Base-by-base conservation (phyloP, 768 basidiomycete species). In the Xanthoconium purpureum region DNA sequence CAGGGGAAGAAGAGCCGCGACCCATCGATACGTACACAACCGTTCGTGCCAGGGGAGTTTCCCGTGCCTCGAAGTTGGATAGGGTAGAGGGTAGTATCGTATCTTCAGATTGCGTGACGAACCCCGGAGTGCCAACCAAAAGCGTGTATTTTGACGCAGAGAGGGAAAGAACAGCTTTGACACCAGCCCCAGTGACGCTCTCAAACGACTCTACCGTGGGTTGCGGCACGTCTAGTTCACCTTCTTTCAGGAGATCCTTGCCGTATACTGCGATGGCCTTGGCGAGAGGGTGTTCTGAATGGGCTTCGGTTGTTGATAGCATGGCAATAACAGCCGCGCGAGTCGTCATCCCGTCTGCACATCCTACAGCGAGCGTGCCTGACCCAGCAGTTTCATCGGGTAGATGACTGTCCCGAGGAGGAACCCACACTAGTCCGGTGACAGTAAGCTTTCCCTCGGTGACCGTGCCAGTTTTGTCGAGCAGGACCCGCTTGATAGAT, bases 381-480 rank as follows among this genome's bases (percentile, higher is more conserved):
- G 48, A 32, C 12, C 43, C 60, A 5, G 53, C 29, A 1, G 47
- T 50, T 39, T 58, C 68, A 18, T 68, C 60, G 14, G 29, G 38
- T 20, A 56, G 57, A 46, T 67, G 62, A 33, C 51, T 13, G 46
- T 70, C 72, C 46, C 56, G 64, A 2, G 73, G 56, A 17, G 81
- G 77, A 12, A 80, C 86, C 97, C 96, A 99, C 42, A 78, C 79
- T 52, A 91, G 74, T 1, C 83, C 87, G 3, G 82, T 80, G 49
- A 99, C 90, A 33, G 77, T 84, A 65, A 98, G 80, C 74, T 93
- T 97, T n/a, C 97, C 97, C 46, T 93, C 81, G 0, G 97, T 99
- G 12, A 99, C 85, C 0, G 97, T 99, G 12, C 97, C 97, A 0
- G 97, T 99, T 80, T 99, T 99, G 80, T 99, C 97, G 47, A 98